phyloP scores from a whole-genome alignment of 139 green algal genomes.

The Pleodorina starrii region DNA sequence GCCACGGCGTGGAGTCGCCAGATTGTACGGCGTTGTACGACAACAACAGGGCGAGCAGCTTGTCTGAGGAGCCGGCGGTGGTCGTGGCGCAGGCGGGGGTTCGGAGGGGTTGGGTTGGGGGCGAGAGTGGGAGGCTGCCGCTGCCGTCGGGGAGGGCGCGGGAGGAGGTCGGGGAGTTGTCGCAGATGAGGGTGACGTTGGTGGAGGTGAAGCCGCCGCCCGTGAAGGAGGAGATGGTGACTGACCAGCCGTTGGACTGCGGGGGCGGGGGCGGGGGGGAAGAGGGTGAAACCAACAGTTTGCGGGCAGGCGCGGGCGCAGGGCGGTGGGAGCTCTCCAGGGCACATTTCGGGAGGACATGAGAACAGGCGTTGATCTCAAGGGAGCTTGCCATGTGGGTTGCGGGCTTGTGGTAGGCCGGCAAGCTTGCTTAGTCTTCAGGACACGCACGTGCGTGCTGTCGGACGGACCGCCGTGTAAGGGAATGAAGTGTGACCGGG shows the following conservation, averaged over 20 bases:
- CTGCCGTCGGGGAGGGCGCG: too few relatives aligned
- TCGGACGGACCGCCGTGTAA: too few relatives aligned
- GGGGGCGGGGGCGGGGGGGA: background rate
- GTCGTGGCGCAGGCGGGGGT: slow-evolving; percentile 1
- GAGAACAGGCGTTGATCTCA: too few relatives aligned
- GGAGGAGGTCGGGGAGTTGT: background rate
- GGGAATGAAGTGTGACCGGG: too few relatives aligned
- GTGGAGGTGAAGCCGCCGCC: background rate
- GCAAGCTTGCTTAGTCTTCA: too few relatives aligned
- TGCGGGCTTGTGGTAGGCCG: too few relatives aligned
- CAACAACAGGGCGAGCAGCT: background rate
- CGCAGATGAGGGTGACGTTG: slow-evolving; percentile 26
- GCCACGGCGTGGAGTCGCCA: background rate
- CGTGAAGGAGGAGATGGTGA: background rate
- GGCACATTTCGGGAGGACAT: too few relatives aligned
- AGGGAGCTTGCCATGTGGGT: too few relatives aligned
- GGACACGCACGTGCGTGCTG: too few relatives aligned
- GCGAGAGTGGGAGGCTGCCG: background rate
- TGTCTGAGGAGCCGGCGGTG: background rate
- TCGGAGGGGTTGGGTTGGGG: background rate
- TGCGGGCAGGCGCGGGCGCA: too few relatives aligned
- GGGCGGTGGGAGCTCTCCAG: too few relatives aligned
- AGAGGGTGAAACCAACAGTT: background rate
- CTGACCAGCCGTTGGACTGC: background rate
- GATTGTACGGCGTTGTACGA: background rate